These are phyloP conservation scores for Schizopora paradoxa DNA, from an alignment of 1,284 basidiomycete genomes.

Conservation along the genomic window DNA sequence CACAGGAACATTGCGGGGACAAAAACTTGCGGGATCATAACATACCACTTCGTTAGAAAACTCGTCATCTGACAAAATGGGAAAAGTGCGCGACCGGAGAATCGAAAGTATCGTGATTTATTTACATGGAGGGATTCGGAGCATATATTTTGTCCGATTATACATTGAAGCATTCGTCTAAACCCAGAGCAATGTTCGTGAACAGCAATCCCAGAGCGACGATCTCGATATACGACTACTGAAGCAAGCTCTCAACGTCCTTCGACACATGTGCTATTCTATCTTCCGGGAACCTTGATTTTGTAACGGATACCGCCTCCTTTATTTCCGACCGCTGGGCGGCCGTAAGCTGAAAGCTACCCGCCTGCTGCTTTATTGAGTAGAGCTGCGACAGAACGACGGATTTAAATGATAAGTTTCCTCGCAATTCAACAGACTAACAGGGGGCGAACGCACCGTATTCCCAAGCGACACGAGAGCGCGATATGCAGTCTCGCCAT, in stretches of 20 bases:
- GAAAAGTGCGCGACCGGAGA: too few species aligned
- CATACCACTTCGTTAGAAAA: too few species aligned
- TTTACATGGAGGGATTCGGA: too few species aligned
- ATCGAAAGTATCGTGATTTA: too few species aligned
- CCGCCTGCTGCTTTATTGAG: conserved; percentile 36
- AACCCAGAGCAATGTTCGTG: too few species aligned
- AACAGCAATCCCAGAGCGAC: too few species aligned
- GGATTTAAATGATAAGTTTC: conserved; percentile 3
- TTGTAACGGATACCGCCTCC: conserved; percentile 36
- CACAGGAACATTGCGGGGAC: background rate
- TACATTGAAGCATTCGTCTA: too few species aligned
- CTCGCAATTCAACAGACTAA: background rate
- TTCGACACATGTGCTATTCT: conserved; percentile 46
- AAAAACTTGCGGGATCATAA: background rate
- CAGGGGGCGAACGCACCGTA: conserved; percentile 44
- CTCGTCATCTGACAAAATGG: too few species aligned
- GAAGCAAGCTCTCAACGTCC: conserved; percentile 36
- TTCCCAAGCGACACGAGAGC: conserved; percentile 87
- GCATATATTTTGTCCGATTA: too few species aligned
- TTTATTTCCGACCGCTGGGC: conserved; percentile 37
- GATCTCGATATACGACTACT: too few species aligned
- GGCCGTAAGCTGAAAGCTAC: conserved; percentile 32
- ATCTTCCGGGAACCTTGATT: conserved; percentile 47
- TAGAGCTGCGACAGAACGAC: conserved; percentile 37
- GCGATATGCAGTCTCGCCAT: conserved; percentile 84